A percentile compares a stretch with the other conserved stretches of the same genome.
phyloP scores from a whole-genome alignment of 208 protist genomes.

The Trypanosoma lewisi region DNA sequence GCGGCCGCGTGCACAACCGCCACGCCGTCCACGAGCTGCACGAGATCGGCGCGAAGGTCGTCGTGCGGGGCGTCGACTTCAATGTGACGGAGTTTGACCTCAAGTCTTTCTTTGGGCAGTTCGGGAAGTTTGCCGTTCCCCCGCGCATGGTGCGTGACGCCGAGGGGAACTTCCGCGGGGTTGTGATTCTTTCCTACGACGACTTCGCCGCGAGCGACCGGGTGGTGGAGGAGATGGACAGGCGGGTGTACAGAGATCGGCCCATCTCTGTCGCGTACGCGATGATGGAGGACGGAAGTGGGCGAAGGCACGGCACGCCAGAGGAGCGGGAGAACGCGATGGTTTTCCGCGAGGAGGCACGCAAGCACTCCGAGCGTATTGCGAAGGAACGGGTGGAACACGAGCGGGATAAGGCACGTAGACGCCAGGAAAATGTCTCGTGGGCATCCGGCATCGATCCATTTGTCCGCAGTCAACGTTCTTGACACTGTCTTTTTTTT shows the following conservation, averaged over 20 bases:
- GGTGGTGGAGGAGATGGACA: constrained; percentile 73
- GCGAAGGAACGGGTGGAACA: constrained; percentile 41
- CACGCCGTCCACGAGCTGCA: constrained; percentile 49
- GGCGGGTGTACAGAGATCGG: constrained; percentile 60
- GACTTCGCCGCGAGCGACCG: constrained; percentile 69
- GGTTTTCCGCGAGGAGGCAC: constrained; percentile 69
- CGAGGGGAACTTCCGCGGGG: constrained; percentile 74
- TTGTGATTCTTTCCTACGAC: constrained; percentile 77
- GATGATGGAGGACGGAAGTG: constrained; percentile 79
- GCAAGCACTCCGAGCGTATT: constrained; percentile 60
- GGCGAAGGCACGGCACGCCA: constrained; percentile 62
- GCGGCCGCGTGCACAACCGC: constrained; percentile 15
- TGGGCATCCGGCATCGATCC: constrained; percentile 55
- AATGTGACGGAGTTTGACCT: constrained; percentile 76
- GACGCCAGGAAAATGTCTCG: constrained; percentile 47
- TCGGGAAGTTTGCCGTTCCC: constrained; percentile 77
- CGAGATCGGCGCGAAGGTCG: constrained; percentile 84
- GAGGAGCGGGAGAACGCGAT: constrained; percentile 77
- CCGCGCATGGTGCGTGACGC: constrained; percentile 79
- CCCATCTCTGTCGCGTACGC: constrained; percentile 76
- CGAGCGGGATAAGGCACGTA: constrained; percentile 38
- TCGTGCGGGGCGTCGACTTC: constrained; percentile 73
- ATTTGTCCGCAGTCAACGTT: constrained; percentile 9
- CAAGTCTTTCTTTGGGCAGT: constrained; percentile 74
- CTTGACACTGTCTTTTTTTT: not conserved